These are phyloP conservation scores for Melaleuca alternifolia DNA, from an alignment of 345 rosid species.

Conservation along the genomic window DNA sequence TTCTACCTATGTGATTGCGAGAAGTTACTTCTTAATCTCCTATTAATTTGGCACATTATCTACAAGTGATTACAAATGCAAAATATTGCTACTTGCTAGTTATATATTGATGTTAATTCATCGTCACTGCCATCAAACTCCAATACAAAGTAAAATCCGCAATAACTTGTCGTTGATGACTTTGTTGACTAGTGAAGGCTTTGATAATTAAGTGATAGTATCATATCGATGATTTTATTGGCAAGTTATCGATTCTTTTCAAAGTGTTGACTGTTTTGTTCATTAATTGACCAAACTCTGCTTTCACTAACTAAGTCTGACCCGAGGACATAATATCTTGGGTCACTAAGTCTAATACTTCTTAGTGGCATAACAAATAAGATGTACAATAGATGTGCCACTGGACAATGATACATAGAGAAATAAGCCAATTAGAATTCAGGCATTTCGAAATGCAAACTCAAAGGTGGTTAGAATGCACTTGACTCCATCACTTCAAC, in stretches of 20 bases:
- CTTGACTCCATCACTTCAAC: accelerated
- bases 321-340: background rate
- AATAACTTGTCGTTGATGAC: background rate
- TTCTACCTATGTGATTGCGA: background rate
- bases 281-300: background rate
- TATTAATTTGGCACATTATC: background rate
- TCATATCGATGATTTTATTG: background rate
- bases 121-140: background rate
- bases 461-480: background rate
- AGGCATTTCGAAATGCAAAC: background rate
- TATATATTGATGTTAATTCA: no score
- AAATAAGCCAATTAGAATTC: background rate
- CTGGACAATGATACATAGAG: background rate
- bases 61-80: background rate
- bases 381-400: background rate
- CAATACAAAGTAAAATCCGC: background rate
- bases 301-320: background rate
- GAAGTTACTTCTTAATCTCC: background rate
- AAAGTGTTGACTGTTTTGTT: background rate
- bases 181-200: background rate
- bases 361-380: no score
- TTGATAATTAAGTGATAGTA: no score
- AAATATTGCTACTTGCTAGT: background rate
- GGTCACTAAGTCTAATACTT: no score
- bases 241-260: background rate